These are phyloP conservation scores for Clitopilus hobsonii DNA, from an alignment of 768 basidiomycete genomes.

Conservation along the genomic window DNA sequence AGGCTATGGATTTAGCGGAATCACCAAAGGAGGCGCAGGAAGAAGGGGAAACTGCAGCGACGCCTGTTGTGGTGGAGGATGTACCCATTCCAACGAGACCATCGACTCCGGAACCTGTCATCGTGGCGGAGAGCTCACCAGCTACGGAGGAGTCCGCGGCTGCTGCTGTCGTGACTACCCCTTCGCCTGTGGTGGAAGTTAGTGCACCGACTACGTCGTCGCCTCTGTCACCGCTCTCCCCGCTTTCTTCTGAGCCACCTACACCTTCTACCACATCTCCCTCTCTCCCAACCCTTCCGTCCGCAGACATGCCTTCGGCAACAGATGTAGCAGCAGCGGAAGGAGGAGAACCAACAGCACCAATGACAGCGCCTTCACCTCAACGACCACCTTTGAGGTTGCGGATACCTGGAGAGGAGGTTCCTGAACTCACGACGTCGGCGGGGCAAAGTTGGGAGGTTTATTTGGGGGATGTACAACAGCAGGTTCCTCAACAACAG, in stretches of 20 bases:
- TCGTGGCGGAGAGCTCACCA: too few species aligned
- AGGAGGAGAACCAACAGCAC: not conserved
- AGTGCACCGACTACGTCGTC: not conserved
- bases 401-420: not conserved
- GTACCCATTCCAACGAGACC: too few species aligned
- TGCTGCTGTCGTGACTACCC: not conserved
- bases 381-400: not conserved
- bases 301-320: not conserved
- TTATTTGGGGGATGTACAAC: not conserved
- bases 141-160: too few species aligned
- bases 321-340: not conserved
- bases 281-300: not conserved
- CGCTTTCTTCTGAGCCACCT: too few species aligned
- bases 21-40: too few species aligned
- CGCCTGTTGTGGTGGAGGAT: too few species aligned
- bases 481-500: not conserved
- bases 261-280: not conserved
- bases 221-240: not conserved
- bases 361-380: not conserved
- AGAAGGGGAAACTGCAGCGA: too few species aligned
- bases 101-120: too few species aligned
- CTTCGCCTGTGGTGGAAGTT: not conserved
- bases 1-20: not conserved
- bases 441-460: not conserved
- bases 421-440: not conserved